Percentiles rank a stretch among this genome's conserved stretches.
Conservation (phyloP, 2,329 filamentous ascomycete genomes). For the Pseudogymnoascus sp. region DNA sequence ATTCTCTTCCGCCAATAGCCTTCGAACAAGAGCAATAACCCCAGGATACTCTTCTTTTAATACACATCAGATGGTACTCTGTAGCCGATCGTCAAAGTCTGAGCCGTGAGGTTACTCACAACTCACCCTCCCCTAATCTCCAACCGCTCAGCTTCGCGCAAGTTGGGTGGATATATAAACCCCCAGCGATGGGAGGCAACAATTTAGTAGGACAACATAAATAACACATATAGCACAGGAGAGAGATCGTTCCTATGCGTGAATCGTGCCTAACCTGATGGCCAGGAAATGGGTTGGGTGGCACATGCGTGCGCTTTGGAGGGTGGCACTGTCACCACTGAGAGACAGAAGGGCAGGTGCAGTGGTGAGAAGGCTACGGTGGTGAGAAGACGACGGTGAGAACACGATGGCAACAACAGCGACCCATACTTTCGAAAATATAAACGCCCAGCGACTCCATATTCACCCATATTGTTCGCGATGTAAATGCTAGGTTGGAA, state of each 20-base stretch:
- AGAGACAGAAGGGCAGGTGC: background rate
- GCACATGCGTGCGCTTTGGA: background rate
- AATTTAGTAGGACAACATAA: background rate
- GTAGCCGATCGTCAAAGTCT: no score
- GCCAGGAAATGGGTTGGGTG: background rate
- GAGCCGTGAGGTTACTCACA: no score
- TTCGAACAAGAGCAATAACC: background rate
- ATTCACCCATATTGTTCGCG: no score
- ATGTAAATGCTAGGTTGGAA: no score
- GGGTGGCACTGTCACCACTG: background rate
- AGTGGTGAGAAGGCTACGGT: background rate
- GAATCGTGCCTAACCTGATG: no score
- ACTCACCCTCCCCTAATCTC: no score
- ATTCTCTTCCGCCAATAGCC: background rate
- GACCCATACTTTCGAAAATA: slow-evolving; percentile 1
- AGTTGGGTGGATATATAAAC: background rate
- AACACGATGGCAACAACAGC: background rate
- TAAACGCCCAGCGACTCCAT: no score
- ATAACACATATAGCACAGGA: no score
- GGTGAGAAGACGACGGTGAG: background rate
- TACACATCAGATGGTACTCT: no score
- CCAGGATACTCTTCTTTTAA: no score
- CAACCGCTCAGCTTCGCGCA: background rate
- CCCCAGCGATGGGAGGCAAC: background rate
- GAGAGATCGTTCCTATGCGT: no score